Evolutionary conservation across 2,329 filamentous ascomycete species (phyloP), one percentile per base, ranked within the genome.

Genomic region (Trichoderma atroviride): DNA sequence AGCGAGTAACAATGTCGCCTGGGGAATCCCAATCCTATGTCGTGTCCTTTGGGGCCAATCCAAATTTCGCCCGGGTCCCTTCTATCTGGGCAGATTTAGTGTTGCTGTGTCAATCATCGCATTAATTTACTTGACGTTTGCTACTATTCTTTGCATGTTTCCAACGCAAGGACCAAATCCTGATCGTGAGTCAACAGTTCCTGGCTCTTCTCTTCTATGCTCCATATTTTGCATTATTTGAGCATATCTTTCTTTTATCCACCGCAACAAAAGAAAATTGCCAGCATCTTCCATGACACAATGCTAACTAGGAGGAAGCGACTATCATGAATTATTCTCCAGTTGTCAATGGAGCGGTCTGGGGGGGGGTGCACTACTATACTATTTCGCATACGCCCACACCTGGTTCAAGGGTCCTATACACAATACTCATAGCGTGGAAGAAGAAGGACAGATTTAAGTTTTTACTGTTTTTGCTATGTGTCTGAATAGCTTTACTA

Each of bases 121-220:
- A 11, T 22, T 65, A 13, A 4, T 65, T 27, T 57, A 65, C 22
- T 56, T 65, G 27, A 19, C 19, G 6, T 65, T 65, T 43, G n/a
- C 62, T 5, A 57, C 62, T 16, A 56, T 65, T 31, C n/a, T 65
- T 43, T 65, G 52, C 62, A 65, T 65, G 62, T 65, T 65, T 47
- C 62, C 62, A 4, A 65, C 62, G 1, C 35, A 65, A 31, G 62
- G 62, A 7, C 62, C 62, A 65, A 43, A 65, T 47, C 62, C 62
- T 57, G 35, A 65, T 56, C 35, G 62, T 65, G 29, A 65, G 62
- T 24, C 47, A 24, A 9, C 3, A 31, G 14, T n/a, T 31, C 52
- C 4, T 10, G 5, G 27, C 19, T 10, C 11, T 4, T 13, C 11
- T 4, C 10, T 22, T n/a, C 27, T 19, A 10, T 40, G 0, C 22